phyloP scores from a whole-genome alignment of 1,139 yeast genomes.

The Lodderomyces margitis region DNA sequence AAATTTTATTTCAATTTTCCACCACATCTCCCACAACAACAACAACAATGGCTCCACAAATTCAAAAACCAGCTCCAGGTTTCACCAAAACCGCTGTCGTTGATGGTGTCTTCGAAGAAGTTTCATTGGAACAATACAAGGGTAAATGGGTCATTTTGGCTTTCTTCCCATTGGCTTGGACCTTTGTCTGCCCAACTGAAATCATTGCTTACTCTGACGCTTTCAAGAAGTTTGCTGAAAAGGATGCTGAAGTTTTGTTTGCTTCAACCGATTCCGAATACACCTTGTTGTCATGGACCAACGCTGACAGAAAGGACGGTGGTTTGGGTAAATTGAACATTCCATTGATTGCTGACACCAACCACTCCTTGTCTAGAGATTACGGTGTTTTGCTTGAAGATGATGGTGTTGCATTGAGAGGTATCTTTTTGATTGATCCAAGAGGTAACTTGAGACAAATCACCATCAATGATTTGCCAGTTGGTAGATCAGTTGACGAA shows the following conservation, averaged over 20 bases:
- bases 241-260: constrained; percentile 84
- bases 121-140: constrained; percentile 89
- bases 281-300: constrained; percentile 97
- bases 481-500: constrained; percentile 98
- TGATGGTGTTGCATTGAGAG: constrained; percentile 96
- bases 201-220: constrained; percentile 98
- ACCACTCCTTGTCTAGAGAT: constrained; percentile 90
- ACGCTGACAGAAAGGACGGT: constrained; percentile 94
- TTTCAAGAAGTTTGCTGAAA: constrained; percentile 80
- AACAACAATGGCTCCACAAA: constrained; percentile 73
- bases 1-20: background rate
- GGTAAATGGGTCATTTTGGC: constrained; percentile 98
- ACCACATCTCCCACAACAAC: no score
- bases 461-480: constrained; percentile 97
- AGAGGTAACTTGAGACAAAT: constrained; percentile 91
- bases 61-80: constrained; percentile 93
- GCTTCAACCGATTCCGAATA: constrained; percentile 99
- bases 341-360: constrained; percentile 94
- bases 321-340: constrained; percentile 94
- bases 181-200: constrained; percentile 98
- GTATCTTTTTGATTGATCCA: constrained; percentile 96
- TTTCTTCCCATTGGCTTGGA: constrained; percentile 97
- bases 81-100: constrained; percentile 97
- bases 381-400: constrained; percentile 97
- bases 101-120: constrained; percentile 93